phyloP scores from a whole-genome alignment of 139 green algal species.

The Chlorella vulgaris region DNA sequence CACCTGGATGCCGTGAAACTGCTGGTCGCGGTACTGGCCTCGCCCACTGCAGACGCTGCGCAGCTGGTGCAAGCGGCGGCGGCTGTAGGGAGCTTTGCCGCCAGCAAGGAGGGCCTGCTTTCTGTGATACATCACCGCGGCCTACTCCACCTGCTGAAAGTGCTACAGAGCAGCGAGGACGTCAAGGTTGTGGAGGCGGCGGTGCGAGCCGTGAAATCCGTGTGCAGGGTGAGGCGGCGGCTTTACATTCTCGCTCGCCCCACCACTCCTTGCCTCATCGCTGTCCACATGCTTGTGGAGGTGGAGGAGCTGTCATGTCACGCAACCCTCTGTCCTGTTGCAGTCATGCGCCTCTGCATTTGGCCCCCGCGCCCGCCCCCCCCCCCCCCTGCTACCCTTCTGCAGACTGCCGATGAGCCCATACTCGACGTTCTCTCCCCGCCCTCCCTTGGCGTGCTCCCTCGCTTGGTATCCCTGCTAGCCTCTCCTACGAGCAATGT shows the following conservation, averaged over 20 bases:
- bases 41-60: slow-evolving; percentile 26
- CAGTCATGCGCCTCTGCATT: no score
- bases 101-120: slow-evolving; percentile 21
- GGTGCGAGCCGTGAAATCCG: slow-evolving; percentile 63
- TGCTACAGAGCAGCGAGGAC: slow-evolving; percentile 49
- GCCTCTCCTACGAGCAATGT: slow-evolving; percentile 24
- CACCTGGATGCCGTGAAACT: slow-evolving; percentile 62
- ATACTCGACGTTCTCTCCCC: slow-evolving; percentile 39
- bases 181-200: slow-evolving; percentile 64
- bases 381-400: not conserved
- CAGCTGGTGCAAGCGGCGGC: slow-evolving; percentile 56
- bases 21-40: slow-evolving; percentile 61
- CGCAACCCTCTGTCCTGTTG: no score
- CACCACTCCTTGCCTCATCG: no score
- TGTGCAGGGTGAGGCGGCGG: slow-evolving; percentile 48
- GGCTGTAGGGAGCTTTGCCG: slow-evolving; percentile 41
- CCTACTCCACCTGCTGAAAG: slow-evolving; percentile 62
- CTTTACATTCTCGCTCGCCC: no score
- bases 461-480: slow-evolving; percentile 58
- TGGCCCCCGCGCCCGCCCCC: no score
- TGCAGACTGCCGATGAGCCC: slow-evolving; percentile 45
- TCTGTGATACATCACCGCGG: slow-evolving; percentile 63
- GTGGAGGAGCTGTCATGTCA: no score
- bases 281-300: no score
- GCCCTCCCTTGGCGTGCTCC: slow-evolving; percentile 26